phyloP scores from a whole-genome alignment of 345 rosid species.

The Ceriops tagal region DNA sequence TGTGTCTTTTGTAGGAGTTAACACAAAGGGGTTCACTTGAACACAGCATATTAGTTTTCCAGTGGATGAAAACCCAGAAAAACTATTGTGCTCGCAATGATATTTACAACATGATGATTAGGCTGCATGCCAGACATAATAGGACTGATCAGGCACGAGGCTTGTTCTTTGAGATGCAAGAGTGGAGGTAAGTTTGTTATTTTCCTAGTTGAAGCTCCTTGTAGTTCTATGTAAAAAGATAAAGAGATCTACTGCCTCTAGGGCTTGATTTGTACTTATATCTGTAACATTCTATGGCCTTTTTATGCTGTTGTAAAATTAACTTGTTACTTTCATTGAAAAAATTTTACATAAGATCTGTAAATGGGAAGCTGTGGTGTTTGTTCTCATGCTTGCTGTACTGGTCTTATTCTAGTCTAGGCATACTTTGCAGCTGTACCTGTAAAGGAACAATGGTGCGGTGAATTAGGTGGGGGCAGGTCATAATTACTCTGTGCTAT shows the following conservation, averaged over 20 bases:
- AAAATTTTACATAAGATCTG: too few species aligned
- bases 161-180: conserved; percentile 91
- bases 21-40: conserved; percentile 71
- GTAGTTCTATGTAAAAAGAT: too few species aligned
- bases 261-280: too few species aligned
- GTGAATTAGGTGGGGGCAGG: too few species aligned
- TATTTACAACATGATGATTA: conserved; percentile 84
- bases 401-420: not conserved
- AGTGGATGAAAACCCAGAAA: conserved; percentile 80
- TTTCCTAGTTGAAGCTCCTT: not conserved
- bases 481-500: too few species aligned
- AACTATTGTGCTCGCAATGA: conserved; percentile 77
- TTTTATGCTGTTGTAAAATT: too few species aligned
- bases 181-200: conserved; percentile 60
- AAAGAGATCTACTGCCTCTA: too few species aligned
- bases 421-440: not conserved
- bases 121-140: conserved; percentile 77
- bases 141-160: conserved; percentile 84
- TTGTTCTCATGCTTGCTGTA: too few species aligned
- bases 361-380: too few species aligned
- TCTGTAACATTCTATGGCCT: too few species aligned
- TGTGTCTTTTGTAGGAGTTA: conserved; percentile 46
- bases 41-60: conserved; percentile 56
- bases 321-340: too few species aligned
- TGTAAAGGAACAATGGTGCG: too few species aligned